Percentiles rank a stretch among this genome's conserved stretches.
phyloP scores from a whole-genome alignment of 331 rosid species.

The Erythrophleum ivorense region DNA sequence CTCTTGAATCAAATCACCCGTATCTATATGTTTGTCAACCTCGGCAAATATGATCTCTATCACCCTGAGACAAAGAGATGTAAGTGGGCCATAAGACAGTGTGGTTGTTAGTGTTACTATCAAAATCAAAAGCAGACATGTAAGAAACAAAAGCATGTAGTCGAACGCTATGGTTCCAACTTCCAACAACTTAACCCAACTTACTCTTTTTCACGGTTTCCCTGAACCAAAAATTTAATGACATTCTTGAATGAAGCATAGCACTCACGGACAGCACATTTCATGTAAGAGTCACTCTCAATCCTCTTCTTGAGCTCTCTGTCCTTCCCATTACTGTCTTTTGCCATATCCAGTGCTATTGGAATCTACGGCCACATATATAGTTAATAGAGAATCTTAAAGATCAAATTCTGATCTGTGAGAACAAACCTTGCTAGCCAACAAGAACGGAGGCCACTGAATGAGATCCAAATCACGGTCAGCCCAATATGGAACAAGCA shows the following conservation, averaged over 20 bases:
- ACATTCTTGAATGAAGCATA: constrained; percentile 88
- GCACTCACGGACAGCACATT: constrained; percentile 88
- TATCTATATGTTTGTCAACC: constrained; percentile 60
- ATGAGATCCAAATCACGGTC: constrained; percentile 79
- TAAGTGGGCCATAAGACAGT: no score
- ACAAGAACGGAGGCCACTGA: no score
- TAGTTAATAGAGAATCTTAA: constrained; percentile 30
- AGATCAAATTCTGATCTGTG: no score
- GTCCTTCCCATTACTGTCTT: constrained; percentile 96
- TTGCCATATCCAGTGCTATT: no score
- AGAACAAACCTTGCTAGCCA: constrained; percentile 95
- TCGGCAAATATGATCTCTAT: constrained; percentile 61
- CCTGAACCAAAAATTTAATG: constrained; percentile 75
- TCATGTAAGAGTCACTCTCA: constrained; percentile 70
- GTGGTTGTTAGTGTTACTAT: no score
- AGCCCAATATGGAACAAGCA: constrained; percentile 98
- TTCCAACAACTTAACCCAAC: no score
- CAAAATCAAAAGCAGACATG: no score
- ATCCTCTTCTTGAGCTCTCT: constrained; percentile 81
- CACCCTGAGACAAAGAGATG: constrained; percentile 75
- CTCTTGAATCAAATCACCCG: constrained; percentile 41
- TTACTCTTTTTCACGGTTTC: no score
- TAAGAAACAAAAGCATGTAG: no score
- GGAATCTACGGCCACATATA: constrained; percentile 89
- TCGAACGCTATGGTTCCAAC: no score